These are phyloP conservation scores for Cercospora janseana DNA, from an alignment of 2,329 filamentous ascomycete species.

Conservation along the genomic window DNA sequence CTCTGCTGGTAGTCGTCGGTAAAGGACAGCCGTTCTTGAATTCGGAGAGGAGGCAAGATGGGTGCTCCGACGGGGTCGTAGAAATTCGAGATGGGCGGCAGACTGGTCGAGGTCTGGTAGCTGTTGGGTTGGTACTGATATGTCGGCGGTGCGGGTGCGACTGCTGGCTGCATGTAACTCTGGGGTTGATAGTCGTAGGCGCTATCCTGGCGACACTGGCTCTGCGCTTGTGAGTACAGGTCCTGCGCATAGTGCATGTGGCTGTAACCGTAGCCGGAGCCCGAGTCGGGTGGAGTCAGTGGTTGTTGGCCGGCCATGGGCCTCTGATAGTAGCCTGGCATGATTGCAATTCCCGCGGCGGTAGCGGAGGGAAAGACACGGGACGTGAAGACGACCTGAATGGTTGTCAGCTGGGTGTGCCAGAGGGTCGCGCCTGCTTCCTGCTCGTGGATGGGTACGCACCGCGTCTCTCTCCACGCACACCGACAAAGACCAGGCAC, in stretches of 20 bases:
- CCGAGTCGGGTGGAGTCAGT: conserved; percentile 51
- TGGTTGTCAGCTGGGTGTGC: conserved; percentile 14
- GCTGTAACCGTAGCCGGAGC: conserved; percentile 41
- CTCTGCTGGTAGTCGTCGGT: conserved; percentile 41
- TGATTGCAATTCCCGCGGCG: conserved; percentile 40
- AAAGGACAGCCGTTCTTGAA: conserved; percentile 41
- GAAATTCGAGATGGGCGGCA: conserved; percentile 39
- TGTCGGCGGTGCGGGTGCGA: conserved; percentile 33
- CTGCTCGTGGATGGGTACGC: conserved; percentile 8
- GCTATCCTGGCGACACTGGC: conserved; percentile 43
- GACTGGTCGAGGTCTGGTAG: conserved; percentile 33
- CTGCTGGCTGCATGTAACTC: conserved; percentile 45
- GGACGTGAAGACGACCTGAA: conserved; percentile 38
- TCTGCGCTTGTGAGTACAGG: conserved; percentile 42
- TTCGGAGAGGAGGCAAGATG: conserved; percentile 50
- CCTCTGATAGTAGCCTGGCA: conserved; percentile 52
- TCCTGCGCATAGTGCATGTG: conserved; percentile 48
- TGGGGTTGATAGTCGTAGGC: conserved; percentile 45
- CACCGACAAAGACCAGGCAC: conserved; percentile 32
- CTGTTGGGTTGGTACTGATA: conserved; percentile 35
- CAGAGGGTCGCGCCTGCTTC: neutral
- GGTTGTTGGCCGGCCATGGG: conserved; percentile 44
- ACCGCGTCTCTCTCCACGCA: conserved; percentile 29
- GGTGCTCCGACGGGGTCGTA: conserved; percentile 48
- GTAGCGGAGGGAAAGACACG: conserved; percentile 48